Conservation (phyloP, 228 moss, liverwort and hornwort species). For the Sphagnum magellanicum region DNA sequence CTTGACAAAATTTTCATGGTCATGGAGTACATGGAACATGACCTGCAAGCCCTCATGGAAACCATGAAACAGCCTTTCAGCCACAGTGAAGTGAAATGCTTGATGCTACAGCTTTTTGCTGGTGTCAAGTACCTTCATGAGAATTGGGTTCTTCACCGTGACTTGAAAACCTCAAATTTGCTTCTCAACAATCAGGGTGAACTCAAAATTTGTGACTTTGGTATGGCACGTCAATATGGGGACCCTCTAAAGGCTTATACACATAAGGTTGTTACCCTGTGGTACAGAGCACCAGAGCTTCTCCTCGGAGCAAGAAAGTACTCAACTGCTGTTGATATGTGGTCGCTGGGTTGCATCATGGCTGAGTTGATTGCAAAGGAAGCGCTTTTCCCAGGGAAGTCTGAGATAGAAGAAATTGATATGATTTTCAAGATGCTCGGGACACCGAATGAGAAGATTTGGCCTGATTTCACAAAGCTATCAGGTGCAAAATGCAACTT, state of each 20-base stretch:
- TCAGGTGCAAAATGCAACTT: conserved; percentile 56
- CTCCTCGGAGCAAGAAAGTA: conserved; percentile 3
- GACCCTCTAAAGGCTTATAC: conserved; percentile 2
- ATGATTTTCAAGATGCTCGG: conserved; percentile 56
- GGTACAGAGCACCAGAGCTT: conserved; percentile 8
- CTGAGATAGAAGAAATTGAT: conserved; percentile 56
- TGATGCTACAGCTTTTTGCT: conserved; percentile 3
- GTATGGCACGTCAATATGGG: neutral
- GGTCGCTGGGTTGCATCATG: conserved; percentile 59
- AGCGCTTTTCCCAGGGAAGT: conserved; percentile 45
- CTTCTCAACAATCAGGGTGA: conserved; percentile 1
- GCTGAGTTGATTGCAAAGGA: conserved; percentile 52
- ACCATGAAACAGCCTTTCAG: conserved; percentile 60
- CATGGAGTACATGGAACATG: conserved; percentile 68
- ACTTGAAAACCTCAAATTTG: conserved; percentile 5
- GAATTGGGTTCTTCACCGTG: conserved; percentile 9
- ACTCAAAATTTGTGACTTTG: conserved; percentile 10
- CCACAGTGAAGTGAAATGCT: conserved; percentile 33
- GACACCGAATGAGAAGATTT: conserved; percentile 52
- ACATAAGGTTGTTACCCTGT: conserved; percentile 4
- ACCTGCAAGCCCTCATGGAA: conserved; percentile 62
- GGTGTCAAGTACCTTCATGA: conserved; percentile 6
- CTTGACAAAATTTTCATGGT: conserved; percentile 48
- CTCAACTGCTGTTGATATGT: conserved; percentile 11
- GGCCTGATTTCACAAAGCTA: conserved; percentile 46